Evolutionary conservation across 768 basidiomycete species (phyloP), one percentile per base, ranked within the genome.

Genomic region (Amanita jacksonii): DNA sequence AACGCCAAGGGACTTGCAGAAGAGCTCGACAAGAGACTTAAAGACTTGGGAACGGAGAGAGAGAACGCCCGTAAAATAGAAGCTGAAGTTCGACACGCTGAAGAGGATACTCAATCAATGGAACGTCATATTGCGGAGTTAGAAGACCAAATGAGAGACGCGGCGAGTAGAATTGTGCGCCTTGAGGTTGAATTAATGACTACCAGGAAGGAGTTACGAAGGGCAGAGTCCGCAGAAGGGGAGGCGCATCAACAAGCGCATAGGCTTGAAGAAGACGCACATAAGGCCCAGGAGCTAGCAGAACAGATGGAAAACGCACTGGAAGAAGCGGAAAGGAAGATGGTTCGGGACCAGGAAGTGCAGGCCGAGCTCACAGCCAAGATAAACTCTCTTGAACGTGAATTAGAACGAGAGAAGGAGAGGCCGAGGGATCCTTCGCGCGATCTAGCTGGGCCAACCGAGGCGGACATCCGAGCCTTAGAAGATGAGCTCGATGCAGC

Each of bases 401-500:
- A 45, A 15, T 23, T 45, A 31, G 81, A 79, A 45, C 62, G 62
- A 27, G 72, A 80, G 38, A 64, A 61, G 41, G 59, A 70, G 43
- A 58, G 59, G 36, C 31, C 12, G 6, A 31, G 15, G 15, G 52
- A 62, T 10, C 43, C 54, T 47, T 62, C 50, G 34, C 54, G 42
- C 49, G 57, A 53, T 36, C 45, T 45, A 50, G 49, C 10, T 53
- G 68, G 54, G 27, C 67, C 57, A 47, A 69, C 57, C 9, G 73
- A 77, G 25, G 67, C 70, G 22, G 85, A 87, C 16, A 60, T 77
- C 20, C 79, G 80, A 46, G 73, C 67, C 0, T 66, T 92, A 40
- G 86, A 91, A 57, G 66, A 68, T 2, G 87, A 90, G 52, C 72
- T 92, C 33, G 84, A 87, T 45, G 71, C 76, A 1, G 87, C 89